Percentiles rank a stretch among this genome's conserved stretches.
Evolutionary conservation across 441 rosid genomes (phyloP).

Genomic region (Populus tomentosa): DNA sequence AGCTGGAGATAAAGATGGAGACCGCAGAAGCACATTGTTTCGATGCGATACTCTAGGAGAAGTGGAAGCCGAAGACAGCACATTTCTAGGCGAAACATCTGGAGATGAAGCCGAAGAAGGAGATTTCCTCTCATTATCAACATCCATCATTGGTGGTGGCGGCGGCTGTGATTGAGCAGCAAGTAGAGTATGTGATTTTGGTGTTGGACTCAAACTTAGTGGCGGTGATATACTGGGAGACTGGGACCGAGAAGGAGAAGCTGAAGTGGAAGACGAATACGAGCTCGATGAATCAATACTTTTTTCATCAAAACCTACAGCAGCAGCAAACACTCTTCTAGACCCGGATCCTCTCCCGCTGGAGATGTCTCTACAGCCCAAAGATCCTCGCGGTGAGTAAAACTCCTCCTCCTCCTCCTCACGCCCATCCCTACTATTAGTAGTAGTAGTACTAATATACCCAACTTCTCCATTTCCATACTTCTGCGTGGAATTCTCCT

Average conservation of each 20-base stretch:
- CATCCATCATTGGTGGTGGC: slow-evolving; percentile 5
- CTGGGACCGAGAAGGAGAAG: slow-evolving; percentile 67
- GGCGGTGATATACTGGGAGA: slow-evolving; percentile 81
- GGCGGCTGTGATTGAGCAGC: slow-evolving; percentile 10
- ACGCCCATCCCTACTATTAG: slow-evolving; percentile 27
- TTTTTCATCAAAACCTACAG: slow-evolving; percentile 32
- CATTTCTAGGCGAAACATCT: slow-evolving; percentile 28
- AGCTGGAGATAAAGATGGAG: slow-evolving; percentile 1
- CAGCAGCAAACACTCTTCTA: slow-evolving; percentile 35
- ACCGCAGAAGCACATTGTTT: not conserved
- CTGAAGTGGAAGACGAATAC: slow-evolving; percentile 60
- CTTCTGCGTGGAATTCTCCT: slow-evolving; percentile 21
- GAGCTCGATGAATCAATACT: slow-evolving; percentile 53
- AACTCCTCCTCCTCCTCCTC: slow-evolving; percentile 65
- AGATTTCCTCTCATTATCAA: slow-evolving; percentile 11
- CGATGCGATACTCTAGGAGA: slow-evolving; percentile 3
- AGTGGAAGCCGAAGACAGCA: not conserved
- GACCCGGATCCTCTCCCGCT: slow-evolving; percentile 24
- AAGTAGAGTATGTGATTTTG: slow-evolving; percentile 32
- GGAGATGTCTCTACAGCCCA: slow-evolving; percentile 51
- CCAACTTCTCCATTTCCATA: slow-evolving; percentile 22
- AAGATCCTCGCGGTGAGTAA: slow-evolving; percentile 84
- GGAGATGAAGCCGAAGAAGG: slow-evolving; percentile 17
- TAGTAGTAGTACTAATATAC: no score
- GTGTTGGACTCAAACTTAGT: slow-evolving; percentile 49